Base-by-base conservation (phyloP, 1,284 basidiomycete species). In the Fistulinella cinereoalba region DNA sequence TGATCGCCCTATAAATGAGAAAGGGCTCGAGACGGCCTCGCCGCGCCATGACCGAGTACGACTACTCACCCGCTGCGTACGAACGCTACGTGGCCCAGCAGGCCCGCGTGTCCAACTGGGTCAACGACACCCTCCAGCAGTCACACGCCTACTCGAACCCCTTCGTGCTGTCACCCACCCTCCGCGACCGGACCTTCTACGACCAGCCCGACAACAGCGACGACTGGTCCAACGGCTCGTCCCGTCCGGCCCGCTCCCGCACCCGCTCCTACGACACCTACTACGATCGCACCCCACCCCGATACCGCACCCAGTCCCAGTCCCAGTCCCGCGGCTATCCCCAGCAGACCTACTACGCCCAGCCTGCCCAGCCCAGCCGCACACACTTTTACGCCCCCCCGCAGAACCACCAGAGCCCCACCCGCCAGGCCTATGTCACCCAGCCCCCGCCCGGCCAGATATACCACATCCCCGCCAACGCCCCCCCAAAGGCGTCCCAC, bases 61-160 rank as follows among this genome's bases (percentile, higher is more conserved):
- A 78, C 66, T 78, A 72, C 62, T 79, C 76, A 32, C 76, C 75
- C 37, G 76, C 68, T 42, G 75, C 74, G 22, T 67, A 70, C 57
- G 73, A 77, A 49, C 68, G 68, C 12, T 71, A 69, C 56, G 37
- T 70, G 37, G 69, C 66, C 16, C 75, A 68, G 36, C 72, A 72
- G 59, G 45, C 60, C 43, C 66, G 72, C 42, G 71, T 77, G 16
- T 69, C 67, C 0, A 66, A 70, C 60, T 77, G 75, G 75, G 71
- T 73, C 29, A 27, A 47, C 46, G 47, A 58, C 34, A 70, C 63
- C 11, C 21, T 48, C 36, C 44, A 51, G 6, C 56, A 65, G 47
- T 23, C 58, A 0, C 65, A 55, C 21, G 21, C 55, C 10, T 66
- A 58, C 47, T 41, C 58, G 1, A 58, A 66, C 49, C 66, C 66